Evolutionary conservation across 2,329 filamentous ascomycete genomes (phyloP), one percentile per base, ranked within the genome.

Genomic region (Huntiella bhutanensis): DNA sequence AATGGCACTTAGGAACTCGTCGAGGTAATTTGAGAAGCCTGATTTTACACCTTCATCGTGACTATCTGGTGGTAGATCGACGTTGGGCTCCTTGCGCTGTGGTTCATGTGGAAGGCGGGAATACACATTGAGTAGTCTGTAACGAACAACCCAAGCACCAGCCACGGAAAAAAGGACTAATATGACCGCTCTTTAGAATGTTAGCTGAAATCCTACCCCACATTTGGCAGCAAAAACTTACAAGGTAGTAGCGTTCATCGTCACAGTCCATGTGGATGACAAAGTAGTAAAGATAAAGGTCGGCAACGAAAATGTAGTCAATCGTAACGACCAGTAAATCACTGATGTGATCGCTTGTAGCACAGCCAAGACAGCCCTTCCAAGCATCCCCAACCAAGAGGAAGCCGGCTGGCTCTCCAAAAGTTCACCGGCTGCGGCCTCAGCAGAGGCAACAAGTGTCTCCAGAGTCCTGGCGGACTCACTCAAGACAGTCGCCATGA

Each of bases 181-280:
- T 48, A 96, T 84, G 53, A 96, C 64, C 60, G 92, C 76, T 41
- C 79, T 82, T 51, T 12, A 33, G 17, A 4, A 38, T 17, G 48
- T 54, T 47, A 56, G 19, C 43, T 34, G 12, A 10, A 7, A 28
- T 28, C 11, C 28, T 11, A 33, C 19, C 7, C 12, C 32, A 13
- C 8, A 8, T 1, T n/a, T 10, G 28, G 11, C n/a, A 17, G 4
- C 43, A 34, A 41, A 47, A 52, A 49, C 77, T 58, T 75, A 92
- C 77, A 98, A 63, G 13, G 91, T 98, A 15, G 88, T 96, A 55
- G 91, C 88, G 60, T 96, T 96, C 87, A 98, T 92, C 8, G 91
- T 98, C 57, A 98, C 84, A 0, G 91, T 98, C 67, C 93, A 68
- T 61, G 83, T 95, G 52, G 85, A 88, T 4, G 86, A 94, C 57